phyloP scores from a whole-genome alignment of 306 rosid genomes.

The Vachellia collinsii region DNA sequence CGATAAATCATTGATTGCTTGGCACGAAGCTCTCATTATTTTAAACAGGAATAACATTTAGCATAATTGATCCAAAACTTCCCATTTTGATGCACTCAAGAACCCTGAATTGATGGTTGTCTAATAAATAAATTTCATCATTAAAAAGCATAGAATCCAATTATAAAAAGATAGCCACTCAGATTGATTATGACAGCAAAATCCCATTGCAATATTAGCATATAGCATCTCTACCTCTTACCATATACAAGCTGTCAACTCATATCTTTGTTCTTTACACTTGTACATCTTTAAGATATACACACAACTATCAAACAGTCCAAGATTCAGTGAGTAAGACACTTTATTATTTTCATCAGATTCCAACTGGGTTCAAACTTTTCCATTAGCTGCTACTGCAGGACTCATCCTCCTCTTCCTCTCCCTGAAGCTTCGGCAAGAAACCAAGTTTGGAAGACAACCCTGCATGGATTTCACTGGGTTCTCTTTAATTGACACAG shows the following conservation, averaged over 20 bases:
- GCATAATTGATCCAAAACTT: background rate
- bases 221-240: slow-evolving; percentile 12
- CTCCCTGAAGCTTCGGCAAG: slow-evolving; percentile 69
- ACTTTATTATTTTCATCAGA: slow-evolving; percentile 8
- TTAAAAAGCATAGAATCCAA: background rate
- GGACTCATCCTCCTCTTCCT: slow-evolving; percentile 73
- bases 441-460: slow-evolving; percentile 81
- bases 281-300: slow-evolving; percentile 40
- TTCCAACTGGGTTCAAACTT: slow-evolving; percentile 34
- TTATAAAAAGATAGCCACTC: background rate
- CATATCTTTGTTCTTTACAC: slow-evolving; percentile 38
- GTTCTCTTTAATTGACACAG: slow-evolving; percentile 37
- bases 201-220: slow-evolving; percentile 33
- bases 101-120: background rate
- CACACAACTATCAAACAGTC: slow-evolving; percentile 25
- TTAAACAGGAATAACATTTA: background rate
- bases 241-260: slow-evolving; percentile 31
- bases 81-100: background rate
- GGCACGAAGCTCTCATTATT: background rate
- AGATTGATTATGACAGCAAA: background rate
- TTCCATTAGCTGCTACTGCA: slow-evolving; percentile 56
- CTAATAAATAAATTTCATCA: background rate
- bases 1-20: background rate
- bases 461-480: slow-evolving; percentile 51
- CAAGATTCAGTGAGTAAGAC: slow-evolving; percentile 16